A percentile compares a stretch with the other conserved stretches of the same genome.
phyloP scores from a whole-genome alignment of 257 asterid genomes.

The Capsicum rhomboideum region DNA sequence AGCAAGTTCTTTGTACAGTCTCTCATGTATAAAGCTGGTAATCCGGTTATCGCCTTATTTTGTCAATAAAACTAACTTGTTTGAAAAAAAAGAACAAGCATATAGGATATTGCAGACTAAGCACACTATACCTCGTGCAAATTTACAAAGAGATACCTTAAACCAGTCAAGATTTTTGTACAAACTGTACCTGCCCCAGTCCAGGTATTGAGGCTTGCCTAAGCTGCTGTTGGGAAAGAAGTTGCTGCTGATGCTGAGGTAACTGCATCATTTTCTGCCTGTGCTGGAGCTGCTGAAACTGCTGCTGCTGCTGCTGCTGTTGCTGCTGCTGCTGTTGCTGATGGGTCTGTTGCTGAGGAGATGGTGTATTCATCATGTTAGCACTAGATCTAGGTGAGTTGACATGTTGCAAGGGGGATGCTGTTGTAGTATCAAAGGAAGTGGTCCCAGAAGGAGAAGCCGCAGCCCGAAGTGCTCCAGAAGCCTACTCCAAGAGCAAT shows the following conservation, averaged over 20 bases:
- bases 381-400: constrained; percentile 90
- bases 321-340: constrained; percentile 44
- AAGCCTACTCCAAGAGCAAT: constrained; percentile 38
- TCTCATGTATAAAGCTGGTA: neutral
- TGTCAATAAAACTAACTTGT: neutral
- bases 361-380: constrained; percentile 90
- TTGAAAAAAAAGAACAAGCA: neutral
- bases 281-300: constrained; percentile 27
- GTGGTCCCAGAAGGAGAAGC: constrained; percentile 78
- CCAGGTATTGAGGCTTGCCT: constrained; percentile 79
- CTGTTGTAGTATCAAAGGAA: constrained; percentile 68
- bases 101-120: neutral
- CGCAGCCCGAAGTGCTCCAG: constrained; percentile 78
- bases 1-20: neutral
- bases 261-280: constrained; percentile 90
- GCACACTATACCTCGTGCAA: neutral
- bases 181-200: constrained; percentile 67
- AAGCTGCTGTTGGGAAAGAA: constrained; percentile 70
- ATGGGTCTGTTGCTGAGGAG: constrained; percentile 84
- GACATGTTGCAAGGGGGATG: constrained; percentile 82
- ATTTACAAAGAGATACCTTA: neutral
- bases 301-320: constrained; percentile 53
- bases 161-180: neutral
- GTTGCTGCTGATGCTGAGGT: constrained; percentile 73
- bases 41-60: neutral